A percentile compares a stretch with the other conserved stretches of the same genome.
Conservation (phyloP, 257 asterid species). For the Cynanchum wilfordii region DNA sequence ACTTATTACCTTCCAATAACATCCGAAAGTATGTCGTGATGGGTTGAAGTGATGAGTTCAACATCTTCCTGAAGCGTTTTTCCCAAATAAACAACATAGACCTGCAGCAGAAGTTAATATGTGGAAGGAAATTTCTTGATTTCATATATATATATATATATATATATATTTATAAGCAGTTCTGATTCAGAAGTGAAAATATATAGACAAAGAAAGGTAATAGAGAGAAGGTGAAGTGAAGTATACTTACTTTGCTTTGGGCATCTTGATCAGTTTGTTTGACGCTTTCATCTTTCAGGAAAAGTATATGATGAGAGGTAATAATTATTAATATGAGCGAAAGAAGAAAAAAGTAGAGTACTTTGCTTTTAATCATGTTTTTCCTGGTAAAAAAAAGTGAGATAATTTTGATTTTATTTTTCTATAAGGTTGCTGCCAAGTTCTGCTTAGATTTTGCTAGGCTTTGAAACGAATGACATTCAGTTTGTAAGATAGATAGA, state of each 20-base stretch:
- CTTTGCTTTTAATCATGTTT: not conserved
- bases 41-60: slow-evolving; percentile 31
- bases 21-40: slow-evolving; percentile 38
- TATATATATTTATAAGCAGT: no score
- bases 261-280: not conserved
- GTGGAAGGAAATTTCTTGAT: not conserved
- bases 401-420: no score
- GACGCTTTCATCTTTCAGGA: not conserved
- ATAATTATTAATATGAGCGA: not conserved
- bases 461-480: no score
- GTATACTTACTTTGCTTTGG: not conserved
- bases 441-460: no score
- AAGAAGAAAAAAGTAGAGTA: not conserved
- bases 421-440: no score
- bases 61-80: slow-evolving; percentile 37
- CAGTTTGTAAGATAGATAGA: no score
- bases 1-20: slow-evolving; percentile 39
- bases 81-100: slow-evolving; percentile 49
- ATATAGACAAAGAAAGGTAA: not conserved
- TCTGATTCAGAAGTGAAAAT: not conserved
- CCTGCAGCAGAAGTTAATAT: slow-evolving; percentile 20
- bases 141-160: not conserved
- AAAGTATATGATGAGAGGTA: not conserved
- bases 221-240: not conserved
- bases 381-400: no score